Conservation (phyloP, 345 rosid species). For the Durio zibethinus region DNA sequence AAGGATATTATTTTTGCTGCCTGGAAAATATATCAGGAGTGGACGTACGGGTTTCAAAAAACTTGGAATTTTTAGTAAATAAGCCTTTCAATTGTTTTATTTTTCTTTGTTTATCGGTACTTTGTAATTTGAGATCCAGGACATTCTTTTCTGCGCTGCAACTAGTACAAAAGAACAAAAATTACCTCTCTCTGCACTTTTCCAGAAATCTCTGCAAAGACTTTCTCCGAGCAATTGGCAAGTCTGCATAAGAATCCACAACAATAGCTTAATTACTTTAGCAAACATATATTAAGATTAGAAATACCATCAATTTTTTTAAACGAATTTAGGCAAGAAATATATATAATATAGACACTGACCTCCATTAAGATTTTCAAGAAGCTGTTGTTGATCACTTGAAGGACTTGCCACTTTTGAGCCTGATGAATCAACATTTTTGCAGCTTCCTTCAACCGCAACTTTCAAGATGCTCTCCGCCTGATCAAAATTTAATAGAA, state of each 20-base stretch:
- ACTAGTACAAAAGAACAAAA: neutral
- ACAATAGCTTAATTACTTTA: neutral
- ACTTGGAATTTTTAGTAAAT: too few species aligned
- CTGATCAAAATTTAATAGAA: slow-evolving; percentile 1
- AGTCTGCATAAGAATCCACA: slow-evolving; percentile 36
- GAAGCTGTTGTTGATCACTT: slow-evolving; percentile 36
- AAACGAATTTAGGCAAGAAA: neutral
- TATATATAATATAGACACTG: neutral
- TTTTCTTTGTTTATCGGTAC: neutral
- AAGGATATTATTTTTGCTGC: too few species aligned
- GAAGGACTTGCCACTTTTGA: slow-evolving; percentile 21
- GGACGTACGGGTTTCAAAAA: too few species aligned
- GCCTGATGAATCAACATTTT: slow-evolving; percentile 24
- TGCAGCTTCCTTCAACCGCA: slow-evolving; percentile 43
- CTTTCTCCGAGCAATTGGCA: slow-evolving; percentile 64
- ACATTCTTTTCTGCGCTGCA: neutral
- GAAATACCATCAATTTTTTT: neutral
- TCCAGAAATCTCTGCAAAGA: slow-evolving; percentile 81
- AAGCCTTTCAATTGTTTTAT: neutral
- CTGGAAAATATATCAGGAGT: too few species aligned
- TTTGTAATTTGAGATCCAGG: too few species aligned
- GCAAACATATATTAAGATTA: neutral
- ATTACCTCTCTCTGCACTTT: slow-evolving; percentile 89
- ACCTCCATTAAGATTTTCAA: slow-evolving; percentile 63
- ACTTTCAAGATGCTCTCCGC: slow-evolving; percentile 63